phyloP scores from a whole-genome alignment of 2,329 filamentous ascomycete species.

The Xylariaceae sp. region DNA sequence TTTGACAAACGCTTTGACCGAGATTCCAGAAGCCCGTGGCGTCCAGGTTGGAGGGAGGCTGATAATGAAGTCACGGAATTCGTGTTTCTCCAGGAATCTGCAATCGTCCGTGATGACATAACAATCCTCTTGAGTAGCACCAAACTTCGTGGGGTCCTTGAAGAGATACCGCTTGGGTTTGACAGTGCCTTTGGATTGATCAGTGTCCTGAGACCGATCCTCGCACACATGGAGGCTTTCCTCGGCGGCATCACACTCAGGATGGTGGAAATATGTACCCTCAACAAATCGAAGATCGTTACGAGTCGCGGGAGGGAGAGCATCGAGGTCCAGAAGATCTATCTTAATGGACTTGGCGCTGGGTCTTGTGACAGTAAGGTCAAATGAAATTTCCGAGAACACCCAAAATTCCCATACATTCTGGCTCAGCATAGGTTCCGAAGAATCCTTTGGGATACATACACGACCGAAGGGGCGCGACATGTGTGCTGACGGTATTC shows the following conservation, averaged over 20 bases:
- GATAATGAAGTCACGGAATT: constrained; percentile 43
- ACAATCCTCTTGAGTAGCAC: constrained; percentile 34
- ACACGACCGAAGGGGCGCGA: constrained; percentile 27
- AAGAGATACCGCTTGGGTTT: constrained; percentile 38
- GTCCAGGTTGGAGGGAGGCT: constrained; percentile 27
- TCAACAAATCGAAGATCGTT: constrained; percentile 5
- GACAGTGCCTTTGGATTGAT: background rate
- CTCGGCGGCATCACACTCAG: constrained; percentile 43
- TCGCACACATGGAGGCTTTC: constrained; percentile 35
- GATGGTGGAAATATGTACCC: constrained; percentile 31
- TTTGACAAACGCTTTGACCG: background rate
- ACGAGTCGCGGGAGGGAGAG: constrained; percentile 11
- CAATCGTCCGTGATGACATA: constrained; percentile 41
- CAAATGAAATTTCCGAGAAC: constrained; percentile 24
- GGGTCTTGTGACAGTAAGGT: constrained; percentile 25
- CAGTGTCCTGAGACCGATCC: too few species aligned
- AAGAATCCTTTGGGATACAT: background rate
- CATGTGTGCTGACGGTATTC: constrained; percentile 7
- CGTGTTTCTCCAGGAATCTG: constrained; percentile 40
- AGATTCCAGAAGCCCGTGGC: background rate
- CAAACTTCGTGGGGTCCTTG: constrained; percentile 39
- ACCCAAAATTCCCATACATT: constrained; percentile 29
- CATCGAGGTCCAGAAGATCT: background rate
- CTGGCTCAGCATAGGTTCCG: constrained; percentile 6
- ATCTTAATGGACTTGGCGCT: constrained; percentile 3